phyloP scores from a whole-genome alignment of 441 rosid genomes.

The Adansonia gregorii region DNA sequence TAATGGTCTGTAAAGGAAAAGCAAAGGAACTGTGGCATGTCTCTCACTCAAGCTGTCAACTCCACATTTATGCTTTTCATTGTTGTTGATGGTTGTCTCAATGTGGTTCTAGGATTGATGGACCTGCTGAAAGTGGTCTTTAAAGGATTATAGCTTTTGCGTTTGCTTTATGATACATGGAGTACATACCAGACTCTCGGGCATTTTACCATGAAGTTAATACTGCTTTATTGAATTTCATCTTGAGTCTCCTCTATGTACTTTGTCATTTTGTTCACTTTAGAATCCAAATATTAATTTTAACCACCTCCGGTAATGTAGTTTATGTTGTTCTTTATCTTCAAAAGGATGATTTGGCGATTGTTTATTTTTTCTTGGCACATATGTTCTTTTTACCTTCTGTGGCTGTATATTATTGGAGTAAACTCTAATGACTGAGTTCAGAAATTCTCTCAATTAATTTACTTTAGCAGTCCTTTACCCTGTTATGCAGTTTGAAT shows the following conservation, averaged over 20 bases:
- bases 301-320: background rate
- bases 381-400: background rate
- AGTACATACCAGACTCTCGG: background rate
- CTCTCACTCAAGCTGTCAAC: background rate
- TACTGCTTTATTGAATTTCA: background rate
- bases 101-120: slow-evolving; percentile 5
- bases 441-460: background rate
- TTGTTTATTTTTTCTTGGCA: background rate
- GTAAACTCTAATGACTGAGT: background rate
- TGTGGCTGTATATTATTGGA: background rate
- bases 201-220: background rate
- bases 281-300: background rate
- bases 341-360: background rate
- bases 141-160: background rate
- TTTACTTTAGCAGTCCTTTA: background rate
- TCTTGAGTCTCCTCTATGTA: background rate
- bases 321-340: background rate
- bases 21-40: background rate
- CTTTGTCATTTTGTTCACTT: background rate
- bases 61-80: background rate
- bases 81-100: background rate
- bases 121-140: background rate
- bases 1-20: background rate
- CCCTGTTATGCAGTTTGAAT: background rate
- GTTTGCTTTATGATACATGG: background rate